phyloP scores from a whole-genome alignment of 2,329 filamentous ascomycete genomes.

The Exophiala alcalophila region DNA sequence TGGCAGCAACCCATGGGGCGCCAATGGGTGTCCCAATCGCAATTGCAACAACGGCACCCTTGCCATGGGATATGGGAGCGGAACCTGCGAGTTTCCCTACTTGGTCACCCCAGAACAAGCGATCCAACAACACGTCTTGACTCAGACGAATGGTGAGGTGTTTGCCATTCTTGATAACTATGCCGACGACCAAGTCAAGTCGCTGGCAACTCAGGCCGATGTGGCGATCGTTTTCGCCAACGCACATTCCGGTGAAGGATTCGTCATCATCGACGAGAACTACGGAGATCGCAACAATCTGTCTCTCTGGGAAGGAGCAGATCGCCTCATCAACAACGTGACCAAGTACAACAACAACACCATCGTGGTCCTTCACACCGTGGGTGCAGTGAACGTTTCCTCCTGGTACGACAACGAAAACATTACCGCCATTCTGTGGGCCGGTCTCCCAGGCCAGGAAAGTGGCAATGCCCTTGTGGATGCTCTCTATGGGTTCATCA shows the following conservation, averaged over 20 bases:
- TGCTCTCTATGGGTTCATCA: constrained; percentile 66
- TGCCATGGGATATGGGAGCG: constrained; percentile 63
- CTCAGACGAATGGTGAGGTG: constrained; percentile 63
- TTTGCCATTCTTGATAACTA: constrained; percentile 58
- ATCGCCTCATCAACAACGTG: constrained; percentile 77
- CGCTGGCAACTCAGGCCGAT: constrained; percentile 51
- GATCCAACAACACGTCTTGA: constrained; percentile 63
- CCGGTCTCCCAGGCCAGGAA: constrained; percentile 71
- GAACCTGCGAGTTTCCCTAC: constrained; percentile 61
- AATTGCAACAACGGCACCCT: constrained; percentile 59
- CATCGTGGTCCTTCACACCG: constrained; percentile 84
- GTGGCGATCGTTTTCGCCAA: constrained; percentile 82
- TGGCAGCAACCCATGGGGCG: constrained; percentile 68
- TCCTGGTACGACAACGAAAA: constrained; percentile 61
- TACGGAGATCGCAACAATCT: constrained; percentile 88
- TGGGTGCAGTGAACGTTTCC: constrained; percentile 72
- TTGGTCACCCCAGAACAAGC: constrained; percentile 61
- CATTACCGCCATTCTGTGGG: constrained; percentile 72
- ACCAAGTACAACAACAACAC: constrained; percentile 79
- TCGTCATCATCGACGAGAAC: constrained; percentile 77
- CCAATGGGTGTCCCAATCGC: constrained; percentile 74
- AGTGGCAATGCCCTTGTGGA: constrained; percentile 72
- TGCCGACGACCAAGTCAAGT: constrained; percentile 51
- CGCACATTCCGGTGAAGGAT: constrained; percentile 81
- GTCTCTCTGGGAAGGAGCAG: constrained; percentile 80